Evolutionary conservation across 2,329 filamentous ascomycete species (phyloP).

Genomic region (Alternaria burnsii): DNA sequence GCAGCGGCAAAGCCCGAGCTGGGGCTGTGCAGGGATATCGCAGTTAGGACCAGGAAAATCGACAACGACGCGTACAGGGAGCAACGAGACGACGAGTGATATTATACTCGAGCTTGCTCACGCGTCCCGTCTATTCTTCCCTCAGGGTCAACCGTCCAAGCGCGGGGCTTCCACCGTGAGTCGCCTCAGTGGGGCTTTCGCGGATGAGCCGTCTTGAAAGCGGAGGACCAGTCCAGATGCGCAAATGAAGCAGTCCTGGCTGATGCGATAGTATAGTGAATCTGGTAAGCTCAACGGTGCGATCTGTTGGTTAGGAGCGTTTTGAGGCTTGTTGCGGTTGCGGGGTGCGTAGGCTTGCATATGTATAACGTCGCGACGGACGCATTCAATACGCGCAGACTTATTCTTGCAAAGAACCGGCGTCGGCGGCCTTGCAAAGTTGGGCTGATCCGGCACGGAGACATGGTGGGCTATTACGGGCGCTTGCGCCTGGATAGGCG

Average conservation of each 20-base stretch:
- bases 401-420: constrained; percentile 25
- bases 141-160: constrained; percentile 38
- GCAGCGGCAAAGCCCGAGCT: constrained; percentile 42
- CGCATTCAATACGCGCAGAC: constrained; percentile 35
- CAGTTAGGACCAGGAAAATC: constrained; percentile 29
- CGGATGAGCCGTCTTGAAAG: constrained; percentile 36
- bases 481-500: constrained; percentile 49
- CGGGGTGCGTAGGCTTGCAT: constrained; percentile 40
- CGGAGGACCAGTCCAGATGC: constrained; percentile 32
- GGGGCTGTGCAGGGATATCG: constrained; percentile 44
- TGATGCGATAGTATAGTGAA: constrained; percentile 22
- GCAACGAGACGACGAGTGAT: constrained; percentile 32
- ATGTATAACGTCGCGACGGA: constrained; percentile 44
- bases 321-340: constrained; percentile 35
- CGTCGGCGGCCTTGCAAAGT: constrained; percentile 36
- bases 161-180: constrained; percentile 40
- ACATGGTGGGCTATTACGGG: constrained; percentile 42
- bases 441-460: constrained; percentile 39
- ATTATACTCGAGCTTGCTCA: constrained; percentile 41
- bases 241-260: constrained; percentile 28
- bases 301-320: constrained; percentile 40
- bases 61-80: constrained; percentile 37
- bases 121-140: constrained; percentile 35
- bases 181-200: constrained; percentile 44
- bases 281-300: constrained; percentile 21